phyloP scores from a whole-genome alignment of 768 basidiomycete genomes.

The Lentinula sp. region DNA sequence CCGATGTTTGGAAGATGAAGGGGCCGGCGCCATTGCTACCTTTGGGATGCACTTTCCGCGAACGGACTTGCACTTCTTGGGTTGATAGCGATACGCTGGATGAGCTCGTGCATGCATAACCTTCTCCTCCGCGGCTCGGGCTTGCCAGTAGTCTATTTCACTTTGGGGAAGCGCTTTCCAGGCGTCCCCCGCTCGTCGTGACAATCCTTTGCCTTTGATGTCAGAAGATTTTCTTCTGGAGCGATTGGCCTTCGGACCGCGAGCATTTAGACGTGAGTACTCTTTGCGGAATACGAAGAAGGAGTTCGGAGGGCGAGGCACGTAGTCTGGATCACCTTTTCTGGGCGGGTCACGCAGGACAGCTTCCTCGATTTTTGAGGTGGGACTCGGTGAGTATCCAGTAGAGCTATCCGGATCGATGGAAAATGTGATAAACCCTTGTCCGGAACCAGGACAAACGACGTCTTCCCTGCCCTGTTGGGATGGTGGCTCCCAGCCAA shows the following conservation, averaged over 20 bases:
- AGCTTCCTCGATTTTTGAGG: neutral
- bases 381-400: neutral
- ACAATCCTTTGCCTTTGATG: constrained; percentile 35
- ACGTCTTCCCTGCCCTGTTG: neutral
- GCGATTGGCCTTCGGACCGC: constrained; percentile 7
- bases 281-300: constrained; percentile 53
- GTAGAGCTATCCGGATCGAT: neutral
- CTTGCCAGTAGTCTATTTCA: constrained; percentile 31
- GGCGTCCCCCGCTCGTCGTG: constrained; percentile 51
- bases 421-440: neutral
- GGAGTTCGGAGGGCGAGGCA: constrained; percentile 51
- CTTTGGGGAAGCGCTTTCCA: constrained; percentile 42
- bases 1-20: neutral
- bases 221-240: constrained; percentile 11
- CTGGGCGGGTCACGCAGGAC: neutral
- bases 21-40: neutral
- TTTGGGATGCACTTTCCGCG: neutral
- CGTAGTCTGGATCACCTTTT: constrained; percentile 1
- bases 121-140: constrained; percentile 34
- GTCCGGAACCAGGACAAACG: neutral
- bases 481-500: neutral
- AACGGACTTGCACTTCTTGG: neutral
- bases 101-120: constrained; percentile 34
- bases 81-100: constrained; percentile 40
- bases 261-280: constrained; percentile 12